Evolutionary conservation across 2,329 filamentous ascomycete genomes (phyloP), one percentile per base, ranked within the genome.

Genomic region (Fusarium chuoi): DNA sequence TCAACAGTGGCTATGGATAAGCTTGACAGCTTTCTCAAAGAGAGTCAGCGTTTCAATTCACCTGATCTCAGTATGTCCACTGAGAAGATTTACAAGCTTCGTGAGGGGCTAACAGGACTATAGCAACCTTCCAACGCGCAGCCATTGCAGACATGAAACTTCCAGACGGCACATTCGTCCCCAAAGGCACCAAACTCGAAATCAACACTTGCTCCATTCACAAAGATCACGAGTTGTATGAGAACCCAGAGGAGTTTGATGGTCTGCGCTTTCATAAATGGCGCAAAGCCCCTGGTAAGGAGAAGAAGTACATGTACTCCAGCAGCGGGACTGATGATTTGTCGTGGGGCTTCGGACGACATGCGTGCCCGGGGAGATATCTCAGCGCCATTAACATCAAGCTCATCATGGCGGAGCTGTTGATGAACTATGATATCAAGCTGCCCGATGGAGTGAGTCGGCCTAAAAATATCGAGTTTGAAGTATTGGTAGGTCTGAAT

Each of bases 11-110:
- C 48, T 0, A 69, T 72, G 68, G 57, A 72, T 22, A 77, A 77
- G 11, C 73, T 78, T 1, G 76, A 78, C 35, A 75, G 74, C 3
- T 78, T 76, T 15, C 67, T 78, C 24, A 76, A 75, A 10, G 76
- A 78, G 36, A 76, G 70, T 2, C 77, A 77, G 18, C 61, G 77
- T 2, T 62, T 77, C 4, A 58, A 71, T 12, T 78, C 77, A 2
- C 72, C 75, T 0, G 71, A 77, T 30, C 55, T 74, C 5, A 73
- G 75, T 77, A 62, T 0, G 75, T 51, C 1, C 2, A 20, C 0
- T 3, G 4, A 5, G 8, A 36, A 8, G 0, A 1, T 11, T 1
- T 2, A 14, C 3, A 1, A 6, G 0, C 4, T 4, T 8, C 0
- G 4, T 0, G 2, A 6, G 2, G 5, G 1, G 3, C 59, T 70